Evolutionary conservation across 768 basidiomycete species (phyloP), one percentile per base, ranked within the genome.

Genomic region (Podaxis sp.): DNA sequence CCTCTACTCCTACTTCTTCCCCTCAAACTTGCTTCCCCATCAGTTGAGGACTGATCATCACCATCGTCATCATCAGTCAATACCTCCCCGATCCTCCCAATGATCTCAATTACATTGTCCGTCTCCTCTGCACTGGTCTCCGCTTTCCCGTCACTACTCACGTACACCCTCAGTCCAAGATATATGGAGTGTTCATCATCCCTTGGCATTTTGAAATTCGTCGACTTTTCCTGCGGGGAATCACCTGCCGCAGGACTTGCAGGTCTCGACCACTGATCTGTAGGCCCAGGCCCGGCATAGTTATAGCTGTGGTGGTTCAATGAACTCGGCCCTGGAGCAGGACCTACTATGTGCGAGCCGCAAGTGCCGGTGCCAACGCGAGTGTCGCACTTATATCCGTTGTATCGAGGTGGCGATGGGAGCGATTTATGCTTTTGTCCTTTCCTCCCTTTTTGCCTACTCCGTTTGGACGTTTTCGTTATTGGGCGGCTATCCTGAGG

Each of bases 371-470:
- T 2, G 26, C 49, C 49, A 26, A 51, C 26, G 22, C 59, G 59
- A 26, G 59, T 52, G 19, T 60, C 59, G 9, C 51, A 33, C 5
- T 38, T 52, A 39, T 60, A 19, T 19, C 59, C 59, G 19, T 51
- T 60, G 15, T 52, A 60, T 6, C 39, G 36, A 39, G 59, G 59
- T 19, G 59, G 59, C 15, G 59, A 51, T 3, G 24, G 38, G 5
- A 56, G 39, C n/a, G 36, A n/a, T 24, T 7, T 57, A 6, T 44
- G 48, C 26, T 52, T 60, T 24, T 39, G 38, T 26, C 13, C 52
- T 8, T 60, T 19, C 13, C 40, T 52, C 19, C 38, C 15, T 36
- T 22, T 59, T n/a, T 38, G 49, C 5, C 24, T 56, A n/a, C 11
- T 42, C 19, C 28, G 19, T 4, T 22, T n/a, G 12, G 51, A 12